Conservation (phyloP, 2,329 filamentous ascomycete genomes). For the Exophiala dermatitidis region DNA sequence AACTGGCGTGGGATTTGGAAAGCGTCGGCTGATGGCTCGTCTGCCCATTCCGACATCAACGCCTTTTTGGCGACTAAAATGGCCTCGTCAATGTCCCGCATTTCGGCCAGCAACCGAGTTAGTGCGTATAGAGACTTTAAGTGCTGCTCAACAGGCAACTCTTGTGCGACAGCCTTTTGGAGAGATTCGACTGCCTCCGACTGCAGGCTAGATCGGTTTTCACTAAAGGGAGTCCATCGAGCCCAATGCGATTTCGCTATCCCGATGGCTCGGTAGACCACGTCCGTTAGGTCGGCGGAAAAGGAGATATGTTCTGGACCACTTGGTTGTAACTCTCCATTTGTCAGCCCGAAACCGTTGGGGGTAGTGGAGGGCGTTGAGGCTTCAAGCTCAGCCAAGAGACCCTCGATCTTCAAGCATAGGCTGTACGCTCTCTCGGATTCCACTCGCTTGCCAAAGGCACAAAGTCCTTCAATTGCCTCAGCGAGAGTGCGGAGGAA, state of each 20-base stretch:
- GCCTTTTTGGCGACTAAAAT: slow-evolving; percentile 76
- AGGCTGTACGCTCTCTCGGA: slow-evolving; percentile 72
- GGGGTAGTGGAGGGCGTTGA: slow-evolving; percentile 19
- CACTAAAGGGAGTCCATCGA: slow-evolving; percentile 67
- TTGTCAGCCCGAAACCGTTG: slow-evolving; percentile 14
- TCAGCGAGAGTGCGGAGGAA: slow-evolving; percentile 72
- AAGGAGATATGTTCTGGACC: not conserved
- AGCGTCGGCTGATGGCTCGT: slow-evolving; percentile 22
- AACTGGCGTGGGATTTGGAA: slow-evolving; percentile 37
- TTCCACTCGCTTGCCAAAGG: slow-evolving; percentile 66
- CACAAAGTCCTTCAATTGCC: slow-evolving; percentile 72
- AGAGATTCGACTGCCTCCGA: slow-evolving; percentile 69
- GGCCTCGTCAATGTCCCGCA: slow-evolving; percentile 68
- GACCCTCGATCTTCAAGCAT: slow-evolving; percentile 63
- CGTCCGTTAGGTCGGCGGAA: slow-evolving; percentile 18
- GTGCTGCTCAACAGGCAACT: slow-evolving; percentile 59
- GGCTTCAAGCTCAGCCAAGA: slow-evolving; percentile 57
- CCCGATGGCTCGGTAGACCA: slow-evolving; percentile 61
- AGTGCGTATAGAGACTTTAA: slow-evolving; percentile 73
- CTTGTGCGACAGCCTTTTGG: slow-evolving; percentile 62
- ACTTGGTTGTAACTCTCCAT: slow-evolving; percentile 10
- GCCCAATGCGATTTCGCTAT: slow-evolving; percentile 84
- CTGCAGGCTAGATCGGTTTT: slow-evolving; percentile 64
- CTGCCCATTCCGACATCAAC: slow-evolving; percentile 51
- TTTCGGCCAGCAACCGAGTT: slow-evolving; percentile 79